A percentile compares a stretch with the other conserved stretches of the same genome.
phyloP scores from a whole-genome alignment of 139 green algal genomes.

The Nannochloris sp. region DNA sequence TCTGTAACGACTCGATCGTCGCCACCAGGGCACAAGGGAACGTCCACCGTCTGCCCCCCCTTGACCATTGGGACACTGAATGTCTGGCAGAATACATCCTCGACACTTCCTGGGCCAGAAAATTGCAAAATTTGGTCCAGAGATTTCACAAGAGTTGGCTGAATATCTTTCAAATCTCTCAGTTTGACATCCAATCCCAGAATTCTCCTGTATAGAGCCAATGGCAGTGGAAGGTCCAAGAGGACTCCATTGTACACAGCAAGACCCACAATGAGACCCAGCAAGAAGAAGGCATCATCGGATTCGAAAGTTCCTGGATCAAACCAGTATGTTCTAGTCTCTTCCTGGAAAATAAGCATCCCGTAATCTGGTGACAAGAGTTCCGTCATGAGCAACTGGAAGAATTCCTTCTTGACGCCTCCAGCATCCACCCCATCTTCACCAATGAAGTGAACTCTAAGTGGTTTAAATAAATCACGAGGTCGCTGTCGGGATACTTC shows the following conservation, averaged over 20 bases:
- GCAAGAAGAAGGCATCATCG: conserved; percentile 70
- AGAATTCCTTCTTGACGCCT: conserved; percentile 91
- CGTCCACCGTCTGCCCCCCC: conserved; percentile 47
- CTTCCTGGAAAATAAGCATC: conserved; percentile 67
- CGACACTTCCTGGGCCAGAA: conserved; percentile 44
- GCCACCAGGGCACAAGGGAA: conserved; percentile 50
- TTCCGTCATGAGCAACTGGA: conserved; percentile 82
- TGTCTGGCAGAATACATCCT: conserved; percentile 76
- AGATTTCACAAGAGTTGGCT: conserved; percentile 61
- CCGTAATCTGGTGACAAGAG: conserved; percentile 82
- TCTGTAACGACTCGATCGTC: conserved; percentile 67
- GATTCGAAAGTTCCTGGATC: conserved; percentile 50
- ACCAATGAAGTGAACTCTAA: conserved; percentile 92
- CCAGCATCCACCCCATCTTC: conserved; percentile 91
- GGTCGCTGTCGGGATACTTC: conserved; percentile 72
- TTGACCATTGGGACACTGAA: conserved; percentile 65
- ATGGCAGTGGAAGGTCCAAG: conserved; percentile 79
- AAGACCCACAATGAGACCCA: conserved; percentile 80
- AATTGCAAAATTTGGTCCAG: conserved; percentile 63
- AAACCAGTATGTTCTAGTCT: conserved; percentile 83
- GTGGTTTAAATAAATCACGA: conserved; percentile 83
- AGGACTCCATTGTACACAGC: conserved; percentile 92
- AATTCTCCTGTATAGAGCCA: conserved; percentile 87
- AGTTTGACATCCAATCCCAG: conserved; percentile 59
- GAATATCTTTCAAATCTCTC: conserved; percentile 80